Base-by-base conservation (phyloP, 768 basidiomycete genomes). In the Lentinula boryana region DNA sequence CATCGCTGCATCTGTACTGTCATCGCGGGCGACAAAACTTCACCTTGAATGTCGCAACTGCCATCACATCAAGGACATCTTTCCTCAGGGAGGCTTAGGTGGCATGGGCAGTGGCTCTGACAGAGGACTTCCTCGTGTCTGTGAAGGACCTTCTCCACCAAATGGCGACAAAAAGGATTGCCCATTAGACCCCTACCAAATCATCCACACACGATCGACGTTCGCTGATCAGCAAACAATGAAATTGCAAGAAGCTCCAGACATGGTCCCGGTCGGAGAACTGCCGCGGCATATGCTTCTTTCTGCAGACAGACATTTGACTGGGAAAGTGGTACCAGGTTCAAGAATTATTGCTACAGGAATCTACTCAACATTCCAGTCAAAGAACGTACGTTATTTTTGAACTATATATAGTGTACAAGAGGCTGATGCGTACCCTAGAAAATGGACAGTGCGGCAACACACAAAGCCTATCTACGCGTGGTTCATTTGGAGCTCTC, bases 201-300 rank as follows among this genome's bases (percentile, higher is more conserved):
- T 99, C 69, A 79, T 98, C 15, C 97, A 99, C 72, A 89, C 93
- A 40, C 92, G 93, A 74, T 98, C 93, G 35, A 80, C 84, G 5
- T 99, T 98, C 69, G 89, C 95, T 7, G 97, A 99, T 70, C 95
- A 97, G 66, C 97, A 99, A 74, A 91, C 85, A 10, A 81, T 99
- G 66, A 99, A 99, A 71, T 83, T 99, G 12, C 97, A 99, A 73
- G 97, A 99, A 73, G 95, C 96, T 16, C 97, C 97, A 0, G 97
- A 99, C 72, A 97, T 98, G 93, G 97, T 99, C 1, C 97, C 97
- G 0, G 95, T 98, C 27, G 97, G 97, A 80, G 97, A 99, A 70
- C 78, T 99, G 44, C 97, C 97, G 8, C 77, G 95, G 53, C 97
- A 98, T 70, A 94, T 99, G 82, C 81, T 96, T 55, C 78, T 99